Conservation (phyloP, 1,139 yeast genomes). For the Yamadazyma kanchanaburiensis region DNA sequence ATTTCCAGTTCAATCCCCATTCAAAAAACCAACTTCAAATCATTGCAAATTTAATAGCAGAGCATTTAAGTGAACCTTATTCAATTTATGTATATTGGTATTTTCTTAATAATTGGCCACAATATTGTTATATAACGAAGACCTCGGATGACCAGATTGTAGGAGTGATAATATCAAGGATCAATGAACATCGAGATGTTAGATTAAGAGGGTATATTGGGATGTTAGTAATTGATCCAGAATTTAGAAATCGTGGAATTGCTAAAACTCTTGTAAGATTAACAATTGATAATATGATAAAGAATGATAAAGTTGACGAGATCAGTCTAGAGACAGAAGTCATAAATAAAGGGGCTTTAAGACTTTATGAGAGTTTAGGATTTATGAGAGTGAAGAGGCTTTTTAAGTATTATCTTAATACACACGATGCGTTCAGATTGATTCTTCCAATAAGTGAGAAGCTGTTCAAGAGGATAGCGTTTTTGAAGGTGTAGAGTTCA, state of each 20-base stretch:
- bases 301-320: constrained; percentile 66
- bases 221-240: constrained; percentile 82
- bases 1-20: constrained; percentile 20
- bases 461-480: constrained; percentile 29
- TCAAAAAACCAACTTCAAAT: constrained; percentile 27
- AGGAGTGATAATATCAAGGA: constrained; percentile 83
- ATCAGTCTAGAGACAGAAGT: constrained; percentile 91
- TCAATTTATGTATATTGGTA: constrained; percentile 50
- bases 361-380: constrained; percentile 81
- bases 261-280: constrained; percentile 67
- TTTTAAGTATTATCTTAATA: constrained; percentile 82
- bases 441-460: constrained; percentile 42
- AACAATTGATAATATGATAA: constrained; percentile 65
- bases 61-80: constrained; percentile 44
- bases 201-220: constrained; percentile 89
- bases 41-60: constrained; percentile 29
- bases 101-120: constrained; percentile 46
- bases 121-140: constrained; percentile 40
- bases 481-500: constrained; percentile 22
- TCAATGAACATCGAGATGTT: constrained; percentile 72
- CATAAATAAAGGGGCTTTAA: constrained; percentile 70
- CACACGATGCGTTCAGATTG: constrained; percentile 88
- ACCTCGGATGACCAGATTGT: constrained; percentile 28
- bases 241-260: constrained; percentile 73
- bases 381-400: constrained; percentile 78